phyloP scores from a whole-genome alignment of 1,284 basidiomycete genomes.

The Ganoderma leucocontextum region DNA sequence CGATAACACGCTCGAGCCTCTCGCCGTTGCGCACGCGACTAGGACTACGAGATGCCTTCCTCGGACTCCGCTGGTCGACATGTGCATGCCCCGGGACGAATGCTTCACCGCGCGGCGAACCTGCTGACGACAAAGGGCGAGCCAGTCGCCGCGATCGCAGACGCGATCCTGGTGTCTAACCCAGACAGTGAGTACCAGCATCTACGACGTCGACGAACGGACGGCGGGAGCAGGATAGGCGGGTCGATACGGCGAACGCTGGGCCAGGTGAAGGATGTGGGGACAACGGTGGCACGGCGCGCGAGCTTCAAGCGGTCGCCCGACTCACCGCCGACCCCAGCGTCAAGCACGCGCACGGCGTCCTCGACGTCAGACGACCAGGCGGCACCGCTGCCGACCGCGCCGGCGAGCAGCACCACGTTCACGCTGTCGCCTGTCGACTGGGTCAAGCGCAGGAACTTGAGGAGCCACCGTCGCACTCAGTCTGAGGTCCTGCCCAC shows the following conservation, averaged over 20 bases:
- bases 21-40: not conserved
- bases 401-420: constrained; percentile 14
- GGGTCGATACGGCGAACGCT: constrained; percentile 41
- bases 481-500: constrained; percentile 33
- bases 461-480: constrained; percentile 34
- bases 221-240: constrained; percentile 33
- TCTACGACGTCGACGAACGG: constrained; percentile 24
- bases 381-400: not conserved
- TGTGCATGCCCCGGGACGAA: not conserved
- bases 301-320: constrained; percentile 36
- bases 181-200: constrained; percentile 17
- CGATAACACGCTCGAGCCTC: constrained; percentile 18
- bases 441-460: constrained; percentile 28
- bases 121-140: constrained; percentile 39
- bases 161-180: constrained; percentile 29
- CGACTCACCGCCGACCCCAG: constrained; percentile 6
- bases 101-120: constrained; percentile 35
- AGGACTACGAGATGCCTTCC: not conserved
- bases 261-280: constrained; percentile 38
- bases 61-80: not conserved
- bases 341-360: constrained; percentile 16
- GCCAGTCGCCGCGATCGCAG: constrained; percentile 36
- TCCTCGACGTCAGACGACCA: constrained; percentile 17
- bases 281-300: constrained; percentile 35
- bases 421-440: constrained; percentile 25